Evolutionary conservation across 352 stramenopile species (phyloP).

Genomic region (Phytopythium kandeliae): DNA sequence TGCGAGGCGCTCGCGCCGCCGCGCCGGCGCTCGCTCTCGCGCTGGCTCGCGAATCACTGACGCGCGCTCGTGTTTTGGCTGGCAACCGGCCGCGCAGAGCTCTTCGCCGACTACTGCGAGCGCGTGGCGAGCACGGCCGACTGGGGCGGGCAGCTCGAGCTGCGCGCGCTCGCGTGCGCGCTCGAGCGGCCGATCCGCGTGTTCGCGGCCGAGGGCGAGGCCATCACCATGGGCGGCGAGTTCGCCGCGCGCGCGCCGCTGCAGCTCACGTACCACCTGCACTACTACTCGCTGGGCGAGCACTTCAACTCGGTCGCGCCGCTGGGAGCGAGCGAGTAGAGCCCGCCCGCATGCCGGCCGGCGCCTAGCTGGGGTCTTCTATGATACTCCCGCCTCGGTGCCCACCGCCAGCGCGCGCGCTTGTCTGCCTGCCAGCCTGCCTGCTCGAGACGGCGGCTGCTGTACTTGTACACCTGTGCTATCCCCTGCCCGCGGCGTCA

Average conservation of each 20-base stretch:
- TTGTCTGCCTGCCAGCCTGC: too few species aligned
- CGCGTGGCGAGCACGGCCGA: slow-evolving; percentile 89
- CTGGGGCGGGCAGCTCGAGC: slow-evolving; percentile 97
- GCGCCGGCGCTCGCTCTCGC: too few species aligned
- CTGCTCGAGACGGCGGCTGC: too few species aligned
- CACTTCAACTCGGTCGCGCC: slow-evolving; percentile 97
- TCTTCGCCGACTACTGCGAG: slow-evolving; percentile 91
- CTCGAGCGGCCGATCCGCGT: slow-evolving; percentile 90
- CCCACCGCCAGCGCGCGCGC: not conserved
- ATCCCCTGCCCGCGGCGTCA: not conserved
- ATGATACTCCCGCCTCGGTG: not conserved
- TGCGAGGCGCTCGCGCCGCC: slow-evolving; percentile 4
- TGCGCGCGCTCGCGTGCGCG: slow-evolving; percentile 87
- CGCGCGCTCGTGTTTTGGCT: not conserved
- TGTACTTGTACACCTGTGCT: not conserved
- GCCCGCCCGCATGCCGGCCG: not conserved
- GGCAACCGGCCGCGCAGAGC: slow-evolving; percentile 25
- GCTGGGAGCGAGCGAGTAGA: not conserved
- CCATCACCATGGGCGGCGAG: slow-evolving; percentile 89
- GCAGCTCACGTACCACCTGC: slow-evolving; percentile 92
- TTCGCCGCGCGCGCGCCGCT: slow-evolving; percentile 67
- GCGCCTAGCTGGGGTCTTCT: too few species aligned
- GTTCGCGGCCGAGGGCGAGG: slow-evolving; percentile 83
- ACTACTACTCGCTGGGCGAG: slow-evolving; percentile 99
- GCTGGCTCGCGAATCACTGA: too few species aligned